Base-by-base conservation (phyloP, 108 stramenopile species). In the Chaetoceros muelleri region DNA sequence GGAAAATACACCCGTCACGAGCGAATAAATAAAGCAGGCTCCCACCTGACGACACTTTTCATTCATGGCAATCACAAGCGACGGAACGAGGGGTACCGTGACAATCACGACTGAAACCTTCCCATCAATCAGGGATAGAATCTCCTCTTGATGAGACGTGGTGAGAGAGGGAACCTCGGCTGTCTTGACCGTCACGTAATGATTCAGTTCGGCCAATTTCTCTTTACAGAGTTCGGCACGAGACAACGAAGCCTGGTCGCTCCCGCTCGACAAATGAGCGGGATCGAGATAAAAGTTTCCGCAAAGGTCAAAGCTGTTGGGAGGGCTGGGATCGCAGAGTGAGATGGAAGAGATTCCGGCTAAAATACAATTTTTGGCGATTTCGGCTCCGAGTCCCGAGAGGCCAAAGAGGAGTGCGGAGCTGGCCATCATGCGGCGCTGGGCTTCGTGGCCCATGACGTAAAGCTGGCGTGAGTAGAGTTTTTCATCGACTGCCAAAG, bases 361-460 rank as follows among this genome's bases (percentile, higher is more conserved):
- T 19, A 97, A 78, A 49, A 93, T 92, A 28, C 94, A 81, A 61
- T 97, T 97, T 73, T 97, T 97, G 60, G 93, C 96, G 2, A 91
- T 73, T 75, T 97, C 90, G 31, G 79, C 96, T 17, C 97, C 98
- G 20, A 96, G 75, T 1, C 98, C 98, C 16, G 76, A 79, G 25
- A 86, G 53, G 23, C 98, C 98, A 20, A 94, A 64, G 52, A 99
- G 31, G 48, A 98, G 70, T 28, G 94, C 96, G 13, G 78, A 69
- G 31, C 85, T 81, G n/a, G 82, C 73, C 76, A 94, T 91, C 96
- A 99, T 93, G 26, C 91, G 85, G 30, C 84, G 78, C 70, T 98
- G 96, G 25, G 97, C 98, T 72, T 96, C 97, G 70, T 95, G 94
- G 44, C 98, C 98, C 93, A 97, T 95, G n/a, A 98, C 97, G 64